phyloP scores from a whole-genome alignment of 148 eudicot genomes.

The Polygonum aviculare region DNA sequence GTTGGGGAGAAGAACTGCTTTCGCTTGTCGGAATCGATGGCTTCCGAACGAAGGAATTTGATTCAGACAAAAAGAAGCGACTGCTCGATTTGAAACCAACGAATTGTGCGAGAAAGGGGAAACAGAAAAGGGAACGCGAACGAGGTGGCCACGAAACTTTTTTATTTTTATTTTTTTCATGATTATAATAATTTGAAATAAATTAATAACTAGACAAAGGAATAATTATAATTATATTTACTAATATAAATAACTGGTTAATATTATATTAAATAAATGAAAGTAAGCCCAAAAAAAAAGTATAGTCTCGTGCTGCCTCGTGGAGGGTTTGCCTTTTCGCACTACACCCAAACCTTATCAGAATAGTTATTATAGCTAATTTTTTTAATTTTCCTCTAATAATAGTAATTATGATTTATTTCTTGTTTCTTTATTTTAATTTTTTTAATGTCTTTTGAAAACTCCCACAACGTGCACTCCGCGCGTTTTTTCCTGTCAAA shows the following conservation, averaged over 20 bases:
- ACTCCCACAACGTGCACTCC: neutral
- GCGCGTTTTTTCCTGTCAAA: neutral
- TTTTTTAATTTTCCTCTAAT: neutral
- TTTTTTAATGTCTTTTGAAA: no score
- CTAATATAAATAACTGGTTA: no score
- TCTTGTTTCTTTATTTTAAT: neutral
- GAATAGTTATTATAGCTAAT: neutral
- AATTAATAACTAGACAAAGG: no score
- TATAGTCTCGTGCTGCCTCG: neutral
- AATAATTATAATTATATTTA: no score
- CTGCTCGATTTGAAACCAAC: neutral
- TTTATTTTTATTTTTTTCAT: no score
- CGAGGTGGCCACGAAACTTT: neutral
- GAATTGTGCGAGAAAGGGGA: neutral
- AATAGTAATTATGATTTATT: neutral
- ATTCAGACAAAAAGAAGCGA: neutral
- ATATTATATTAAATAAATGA: neutral
- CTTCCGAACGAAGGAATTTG: neutral
- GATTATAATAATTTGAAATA: no score
- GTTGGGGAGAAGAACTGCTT: neutral
- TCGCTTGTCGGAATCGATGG: neutral
- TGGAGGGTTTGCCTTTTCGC: conserved; percentile 5
- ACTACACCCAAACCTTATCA: conserved; percentile 1
- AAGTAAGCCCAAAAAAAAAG: neutral
- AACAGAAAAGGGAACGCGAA: neutral